A percentile compares a stretch with the other conserved stretches of the same genome.
phyloP scores from a whole-genome alignment of 495 filamentous ascomycete genomes.

The Penicillium samsonianum region DNA sequence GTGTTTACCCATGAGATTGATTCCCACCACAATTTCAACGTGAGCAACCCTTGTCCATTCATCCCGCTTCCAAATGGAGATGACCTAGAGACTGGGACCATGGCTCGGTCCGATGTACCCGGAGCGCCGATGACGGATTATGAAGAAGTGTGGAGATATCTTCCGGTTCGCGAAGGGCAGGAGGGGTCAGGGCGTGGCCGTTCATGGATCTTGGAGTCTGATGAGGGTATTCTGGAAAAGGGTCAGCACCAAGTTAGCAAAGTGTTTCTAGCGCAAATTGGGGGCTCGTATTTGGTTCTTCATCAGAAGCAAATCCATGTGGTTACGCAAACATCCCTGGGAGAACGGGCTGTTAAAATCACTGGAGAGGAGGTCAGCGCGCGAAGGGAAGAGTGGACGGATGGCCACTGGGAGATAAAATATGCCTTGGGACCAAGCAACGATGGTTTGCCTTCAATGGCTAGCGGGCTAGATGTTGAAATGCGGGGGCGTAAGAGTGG shows the following conservation, averaged over 20 bases:
- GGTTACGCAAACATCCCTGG: not conserved
- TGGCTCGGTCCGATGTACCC: slow-evolving; percentile 26
- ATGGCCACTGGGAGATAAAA: not conserved
- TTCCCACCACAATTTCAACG: slow-evolving; percentile 19
- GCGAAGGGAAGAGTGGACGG: not conserved
- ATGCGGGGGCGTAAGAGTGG: not conserved
- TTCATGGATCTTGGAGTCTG: slow-evolving; percentile 17
- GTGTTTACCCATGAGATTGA: slow-evolving; percentile 23
- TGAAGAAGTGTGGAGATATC: slow-evolving; percentile 17
- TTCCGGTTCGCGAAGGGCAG: not conserved
- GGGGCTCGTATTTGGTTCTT: slow-evolving; percentile 4
- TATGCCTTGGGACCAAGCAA: not conserved
- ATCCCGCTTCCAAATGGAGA: slow-evolving; percentile 21
- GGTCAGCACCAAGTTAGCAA: slow-evolving; percentile 1
- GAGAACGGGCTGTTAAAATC: not conserved
- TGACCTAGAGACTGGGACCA: slow-evolving; percentile 25
- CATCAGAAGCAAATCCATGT: not conserved
- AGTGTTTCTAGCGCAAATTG: not conserved
- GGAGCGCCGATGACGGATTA: slow-evolving; percentile 18
- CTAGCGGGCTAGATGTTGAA: not conserved
- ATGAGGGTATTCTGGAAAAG: slow-evolving; percentile 2
- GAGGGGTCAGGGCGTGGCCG: not conserved
- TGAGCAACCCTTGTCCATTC: slow-evolving; percentile 13
- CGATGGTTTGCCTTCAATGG: not conserved
- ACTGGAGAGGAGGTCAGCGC: not conserved